Percentiles rank a stretch among this genome's conserved stretches.
Conservation (phyloP, 495 filamentous ascomycete genomes). For the Annulohypoxylon moriforme region DNA sequence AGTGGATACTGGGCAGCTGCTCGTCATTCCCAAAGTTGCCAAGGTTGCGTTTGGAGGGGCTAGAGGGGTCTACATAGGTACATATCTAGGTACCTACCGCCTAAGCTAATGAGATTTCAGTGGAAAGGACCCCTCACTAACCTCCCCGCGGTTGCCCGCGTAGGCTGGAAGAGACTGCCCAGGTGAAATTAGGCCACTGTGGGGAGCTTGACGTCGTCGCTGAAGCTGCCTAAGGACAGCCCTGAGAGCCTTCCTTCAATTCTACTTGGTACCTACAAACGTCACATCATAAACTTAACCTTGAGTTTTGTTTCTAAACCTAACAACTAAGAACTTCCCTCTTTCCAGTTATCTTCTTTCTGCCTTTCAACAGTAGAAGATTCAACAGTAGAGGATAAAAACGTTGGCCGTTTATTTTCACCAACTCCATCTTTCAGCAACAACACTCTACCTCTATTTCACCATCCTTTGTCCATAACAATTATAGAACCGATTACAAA, state of each 20-base stretch:
- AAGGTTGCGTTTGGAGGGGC: constrained; percentile 8
- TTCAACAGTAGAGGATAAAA: not conserved
- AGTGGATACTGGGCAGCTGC: constrained; percentile 16
- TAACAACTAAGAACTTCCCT: not conserved
- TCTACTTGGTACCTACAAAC: constrained; percentile 21
- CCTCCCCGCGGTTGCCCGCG: constrained; percentile 16
- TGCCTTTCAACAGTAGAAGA: not conserved
- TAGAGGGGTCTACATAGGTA: not conserved
- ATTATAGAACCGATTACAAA: not conserved
- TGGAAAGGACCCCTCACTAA: not conserved
- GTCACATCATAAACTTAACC: not conserved
- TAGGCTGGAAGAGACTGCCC: constrained; percentile 13
- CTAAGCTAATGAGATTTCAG: not conserved
- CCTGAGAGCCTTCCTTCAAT: not conserved
- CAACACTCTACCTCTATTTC: not conserved
- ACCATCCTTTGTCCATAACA: not conserved
- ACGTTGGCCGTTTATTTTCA: constrained; percentile 6
- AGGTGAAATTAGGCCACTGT: constrained; percentile 21
- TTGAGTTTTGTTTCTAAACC: not conserved
- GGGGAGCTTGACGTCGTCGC: constrained; percentile 48
- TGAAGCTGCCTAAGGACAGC: constrained; percentile 44
- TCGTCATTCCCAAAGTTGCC: constrained; percentile 21
- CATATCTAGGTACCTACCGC: not conserved
- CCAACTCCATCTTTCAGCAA: not conserved
- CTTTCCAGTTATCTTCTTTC: constrained; percentile 15